Conservation (phyloP, 1,139 yeast genomes). For the Scheffersomyces lignicola region DNA sequence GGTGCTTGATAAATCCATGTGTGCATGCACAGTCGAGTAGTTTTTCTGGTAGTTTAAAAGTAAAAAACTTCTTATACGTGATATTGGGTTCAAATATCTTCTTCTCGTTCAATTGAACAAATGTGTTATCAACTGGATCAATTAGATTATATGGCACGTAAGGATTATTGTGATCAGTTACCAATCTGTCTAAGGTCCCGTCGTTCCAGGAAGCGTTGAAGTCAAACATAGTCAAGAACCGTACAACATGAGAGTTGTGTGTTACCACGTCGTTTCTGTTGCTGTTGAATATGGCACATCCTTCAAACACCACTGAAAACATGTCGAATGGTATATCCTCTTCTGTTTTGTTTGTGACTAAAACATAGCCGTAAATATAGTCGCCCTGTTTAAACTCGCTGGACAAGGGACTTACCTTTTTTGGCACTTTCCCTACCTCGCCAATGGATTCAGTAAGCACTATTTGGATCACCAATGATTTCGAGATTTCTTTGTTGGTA, state of each 20-base stretch:
- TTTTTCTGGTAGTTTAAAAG: slow-evolving; percentile 39
- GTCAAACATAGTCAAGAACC: slow-evolving; percentile 41
- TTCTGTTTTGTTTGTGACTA: slow-evolving; percentile 32
- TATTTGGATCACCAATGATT: slow-evolving; percentile 27
- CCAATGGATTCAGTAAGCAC: slow-evolving; percentile 33
- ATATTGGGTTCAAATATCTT: slow-evolving; percentile 32
- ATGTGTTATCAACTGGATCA: slow-evolving; percentile 36
- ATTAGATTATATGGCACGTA: slow-evolving; percentile 17
- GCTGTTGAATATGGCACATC: slow-evolving; percentile 27
- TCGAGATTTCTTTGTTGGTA: slow-evolving; percentile 29
- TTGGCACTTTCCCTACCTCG: slow-evolving; percentile 29
- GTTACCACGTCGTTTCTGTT: slow-evolving; percentile 12
- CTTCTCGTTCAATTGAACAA: slow-evolving; percentile 25
- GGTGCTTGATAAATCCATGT: slow-evolving; percentile 36
- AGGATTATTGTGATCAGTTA: slow-evolving; percentile 30
- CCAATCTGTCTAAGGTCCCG: slow-evolving; percentile 30
- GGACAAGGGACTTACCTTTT: slow-evolving; percentile 27
- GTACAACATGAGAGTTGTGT: slow-evolving; percentile 11
- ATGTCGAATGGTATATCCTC: slow-evolving; percentile 38
- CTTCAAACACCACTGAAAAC: slow-evolving; percentile 42
- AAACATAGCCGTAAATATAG: slow-evolving; percentile 38
- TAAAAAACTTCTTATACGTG: slow-evolving; percentile 42
- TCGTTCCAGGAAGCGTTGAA: slow-evolving; percentile 46
- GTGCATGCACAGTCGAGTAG: slow-evolving; percentile 38
- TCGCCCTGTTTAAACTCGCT: slow-evolving; percentile 42